Conservation (phyloP, 305 asterid species). For the Plantago rigida region DNA sequence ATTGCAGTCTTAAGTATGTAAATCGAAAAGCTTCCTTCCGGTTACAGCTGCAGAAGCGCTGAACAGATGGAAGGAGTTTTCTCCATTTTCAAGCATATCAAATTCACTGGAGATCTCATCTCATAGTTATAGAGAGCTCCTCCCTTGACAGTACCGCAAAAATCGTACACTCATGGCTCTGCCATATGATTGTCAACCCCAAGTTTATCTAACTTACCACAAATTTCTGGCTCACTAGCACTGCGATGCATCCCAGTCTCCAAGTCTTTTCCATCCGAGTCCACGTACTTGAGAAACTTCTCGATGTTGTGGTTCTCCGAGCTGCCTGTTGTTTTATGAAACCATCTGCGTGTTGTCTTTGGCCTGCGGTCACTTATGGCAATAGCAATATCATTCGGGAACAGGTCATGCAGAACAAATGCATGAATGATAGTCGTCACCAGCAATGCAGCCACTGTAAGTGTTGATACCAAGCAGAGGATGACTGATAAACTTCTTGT, state of each 20-base stretch:
- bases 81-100: too few species aligned
- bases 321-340: conserved; percentile 29
- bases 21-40: too few species aligned
- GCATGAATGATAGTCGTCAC: conserved; percentile 48
- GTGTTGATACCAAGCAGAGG: conserved; percentile 40
- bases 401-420: conserved; percentile 43
- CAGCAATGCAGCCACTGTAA: conserved; percentile 39
- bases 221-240: too few species aligned
- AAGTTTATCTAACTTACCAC: too few species aligned
- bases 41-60: too few species aligned
- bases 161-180: too few species aligned
- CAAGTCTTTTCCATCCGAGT: conserved; percentile 32
- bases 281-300: conserved; percentile 33
- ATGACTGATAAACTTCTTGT: conserved; percentile 33
- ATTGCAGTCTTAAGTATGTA: too few species aligned
- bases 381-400: conserved; percentile 51
- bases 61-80: too few species aligned
- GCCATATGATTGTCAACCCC: too few species aligned
- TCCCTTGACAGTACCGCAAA: too few species aligned
- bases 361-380: conserved; percentile 42
- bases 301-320: conserved; percentile 28
- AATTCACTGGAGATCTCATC: too few species aligned
- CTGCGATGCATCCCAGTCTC: conserved; percentile 29
- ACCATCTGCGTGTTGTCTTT: conserved; percentile 31
- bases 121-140: too few species aligned